Percentiles rank a stretch among this genome's conserved stretches.
Conservation (phyloP, 768 basidiomycete species). For the Mycena vulgaris region DNA sequence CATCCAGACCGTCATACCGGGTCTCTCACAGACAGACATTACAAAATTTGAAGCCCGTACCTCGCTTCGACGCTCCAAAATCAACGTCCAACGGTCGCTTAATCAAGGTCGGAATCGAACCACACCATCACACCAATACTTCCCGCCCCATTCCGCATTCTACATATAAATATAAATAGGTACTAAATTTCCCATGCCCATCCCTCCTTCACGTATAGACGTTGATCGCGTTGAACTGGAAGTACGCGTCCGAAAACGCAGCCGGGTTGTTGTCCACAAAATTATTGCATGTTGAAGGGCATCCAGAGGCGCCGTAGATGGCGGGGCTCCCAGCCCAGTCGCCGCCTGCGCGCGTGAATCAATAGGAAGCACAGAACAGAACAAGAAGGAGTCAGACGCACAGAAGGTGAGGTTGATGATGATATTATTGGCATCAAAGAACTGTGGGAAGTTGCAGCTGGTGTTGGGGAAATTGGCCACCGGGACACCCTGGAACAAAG, state of each 20-base stretch:
- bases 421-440: conserved; percentile 73
- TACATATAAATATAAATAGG: background rate
- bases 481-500: conserved; percentile 63
- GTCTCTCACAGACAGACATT: no score
- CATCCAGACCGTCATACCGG: no score
- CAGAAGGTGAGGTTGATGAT: conserved; percentile 72
- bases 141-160: no score
- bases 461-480: conserved; percentile 73
- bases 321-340: conserved; percentile 68
- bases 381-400: conserved; percentile 29
- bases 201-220: conserved; percentile 42
- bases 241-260: conserved; percentile 77
- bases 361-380: background rate
- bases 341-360: conserved; percentile 51
- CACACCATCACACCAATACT: no score
- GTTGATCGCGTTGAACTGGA: conserved; percentile 73
- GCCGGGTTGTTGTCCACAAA: conserved; percentile 74
- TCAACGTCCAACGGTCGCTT: no score
- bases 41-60: no score
- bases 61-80: no score
- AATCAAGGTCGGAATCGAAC: no score
- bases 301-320: conserved; percentile 63
- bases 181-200: background rate
- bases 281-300: conserved; percentile 73
- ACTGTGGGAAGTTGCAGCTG: conserved; percentile 68